Conservation (phyloP, 345 rosid genomes). For the Populus ilicifolia region DNA sequence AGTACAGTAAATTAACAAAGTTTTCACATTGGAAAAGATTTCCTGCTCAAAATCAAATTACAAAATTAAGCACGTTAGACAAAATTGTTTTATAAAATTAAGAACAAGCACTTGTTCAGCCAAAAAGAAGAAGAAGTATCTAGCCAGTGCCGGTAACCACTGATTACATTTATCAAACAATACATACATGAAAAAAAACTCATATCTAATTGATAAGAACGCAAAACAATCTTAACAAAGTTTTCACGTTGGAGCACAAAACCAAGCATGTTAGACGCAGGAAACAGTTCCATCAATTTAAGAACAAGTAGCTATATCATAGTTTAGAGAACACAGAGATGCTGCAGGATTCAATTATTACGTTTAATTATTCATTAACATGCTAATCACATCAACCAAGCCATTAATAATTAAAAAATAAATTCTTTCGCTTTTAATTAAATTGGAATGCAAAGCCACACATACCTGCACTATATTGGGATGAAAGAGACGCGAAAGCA, state of each 20-base stretch:
- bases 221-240: too few species aligned
- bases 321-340: background rate
- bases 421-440: background rate
- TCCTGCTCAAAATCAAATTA: background rate
- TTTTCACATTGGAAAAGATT: background rate
- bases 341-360: background rate
- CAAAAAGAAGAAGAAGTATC: too few species aligned
- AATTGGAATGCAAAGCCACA: too few species aligned
- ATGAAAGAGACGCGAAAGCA: constrained; percentile 91
- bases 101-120: too few species aligned
- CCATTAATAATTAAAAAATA: background rate
- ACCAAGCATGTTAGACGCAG: too few species aligned
- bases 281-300: background rate
- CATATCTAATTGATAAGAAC: too few species aligned
- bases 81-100: too few species aligned
- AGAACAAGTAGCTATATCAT: background rate
- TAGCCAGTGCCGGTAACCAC: too few species aligned
- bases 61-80: background rate
- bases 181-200: too few species aligned
- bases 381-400: background rate
- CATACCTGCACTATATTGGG: constrained; percentile 78
- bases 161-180: too few species aligned
- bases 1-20: background rate
- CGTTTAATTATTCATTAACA: background rate
- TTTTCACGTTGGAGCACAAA: too few species aligned